Conservation (phyloP, 257 asterid genomes). For the Verbena officinalis region DNA sequence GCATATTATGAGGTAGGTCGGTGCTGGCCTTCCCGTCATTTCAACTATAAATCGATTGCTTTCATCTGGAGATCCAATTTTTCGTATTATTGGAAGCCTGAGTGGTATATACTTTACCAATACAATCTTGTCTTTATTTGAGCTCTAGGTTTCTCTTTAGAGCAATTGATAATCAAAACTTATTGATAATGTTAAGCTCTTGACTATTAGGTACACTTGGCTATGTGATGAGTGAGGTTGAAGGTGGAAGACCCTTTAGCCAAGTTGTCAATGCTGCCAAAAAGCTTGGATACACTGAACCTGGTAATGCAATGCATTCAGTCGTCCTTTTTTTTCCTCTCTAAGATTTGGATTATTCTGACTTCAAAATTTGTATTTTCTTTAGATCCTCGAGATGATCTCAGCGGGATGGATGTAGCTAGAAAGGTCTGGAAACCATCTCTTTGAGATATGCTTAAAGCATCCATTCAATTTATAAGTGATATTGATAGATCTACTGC, state of each 20-base stretch:
- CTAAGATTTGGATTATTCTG: background rate
- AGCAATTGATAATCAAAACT: constrained; percentile 20
- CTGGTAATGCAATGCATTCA: constrained; percentile 53
- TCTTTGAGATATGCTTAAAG: constrained; percentile 18
- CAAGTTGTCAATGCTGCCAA: constrained; percentile 84
- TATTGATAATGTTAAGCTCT: constrained; percentile 21
- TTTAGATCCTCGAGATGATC: constrained; percentile 96
- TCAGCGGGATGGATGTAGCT: constrained; percentile 96
- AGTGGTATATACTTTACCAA: constrained; percentile 55
- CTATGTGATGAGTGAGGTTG: constrained; percentile 95
- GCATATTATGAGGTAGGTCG: constrained; percentile 62
- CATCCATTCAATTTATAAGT: background rate
- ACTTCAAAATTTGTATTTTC: constrained; percentile 32
- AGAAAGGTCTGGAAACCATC: constrained; percentile 67
- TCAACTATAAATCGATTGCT: constrained; percentile 79
- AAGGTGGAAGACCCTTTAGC: constrained; percentile 86
- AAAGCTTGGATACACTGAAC: constrained; percentile 92
- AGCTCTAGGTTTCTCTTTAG: constrained; percentile 15
- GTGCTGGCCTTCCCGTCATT: constrained; percentile 97
- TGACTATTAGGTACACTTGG: constrained; percentile 80
- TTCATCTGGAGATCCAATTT: constrained; percentile 78
- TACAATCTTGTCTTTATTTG: constrained; percentile 6
- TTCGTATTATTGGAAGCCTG: constrained; percentile 80
- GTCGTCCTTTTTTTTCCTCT: background rate
- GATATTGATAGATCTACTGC: constrained; percentile 4